Evolutionary conservation across 495 filamentous ascomycete species (phyloP).

Genomic region (Choiromyces venosus): DNA sequence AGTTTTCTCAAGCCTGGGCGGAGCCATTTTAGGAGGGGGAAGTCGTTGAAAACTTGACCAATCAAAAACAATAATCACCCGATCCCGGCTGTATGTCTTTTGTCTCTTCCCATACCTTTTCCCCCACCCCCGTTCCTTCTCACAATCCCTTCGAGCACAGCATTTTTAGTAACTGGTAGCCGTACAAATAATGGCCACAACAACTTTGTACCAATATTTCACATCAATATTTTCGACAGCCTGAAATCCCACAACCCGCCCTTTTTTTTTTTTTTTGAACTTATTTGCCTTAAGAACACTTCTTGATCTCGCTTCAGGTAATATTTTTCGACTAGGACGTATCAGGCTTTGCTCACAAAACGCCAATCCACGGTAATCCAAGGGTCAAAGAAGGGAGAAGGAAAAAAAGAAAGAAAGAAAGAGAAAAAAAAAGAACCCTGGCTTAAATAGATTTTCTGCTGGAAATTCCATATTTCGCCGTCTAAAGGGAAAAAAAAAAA

Average conservation of each 20-base stretch:
- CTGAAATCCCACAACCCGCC: background rate
- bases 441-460: background rate
- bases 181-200: slow-evolving; percentile 21
- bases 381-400: background rate
- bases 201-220: slow-evolving; percentile 15
- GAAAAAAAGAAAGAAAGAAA: slow-evolving; percentile 4
- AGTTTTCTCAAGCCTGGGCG: background rate
- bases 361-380: background rate
- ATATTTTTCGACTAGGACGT: background rate
- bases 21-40: background rate
- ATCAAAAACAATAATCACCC: slow-evolving; percentile 20
- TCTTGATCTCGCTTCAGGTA: background rate
- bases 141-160: slow-evolving; percentile 13
- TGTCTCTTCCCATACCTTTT: slow-evolving; percentile 10
- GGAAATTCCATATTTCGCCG: slow-evolving; percentile 13
- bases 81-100: slow-evolving; percentile 9
- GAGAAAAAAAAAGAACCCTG: background rate
- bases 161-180: slow-evolving; percentile 21
- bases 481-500: slow-evolving; percentile 25
- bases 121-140: slow-evolving; percentile 15
- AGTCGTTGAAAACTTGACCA: slow-evolving; percentile 11
- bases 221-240: slow-evolving; percentile 6
- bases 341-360: background rate
- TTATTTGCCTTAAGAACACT: background rate
- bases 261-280: background rate